Percentiles rank a stretch among this genome's conserved stretches.
These are phyloP conservation scores for Microsporum ferrugineum DNA, from an alignment of 2,329 filamentous ascomycete genomes.

Conservation along the genomic window DNA sequence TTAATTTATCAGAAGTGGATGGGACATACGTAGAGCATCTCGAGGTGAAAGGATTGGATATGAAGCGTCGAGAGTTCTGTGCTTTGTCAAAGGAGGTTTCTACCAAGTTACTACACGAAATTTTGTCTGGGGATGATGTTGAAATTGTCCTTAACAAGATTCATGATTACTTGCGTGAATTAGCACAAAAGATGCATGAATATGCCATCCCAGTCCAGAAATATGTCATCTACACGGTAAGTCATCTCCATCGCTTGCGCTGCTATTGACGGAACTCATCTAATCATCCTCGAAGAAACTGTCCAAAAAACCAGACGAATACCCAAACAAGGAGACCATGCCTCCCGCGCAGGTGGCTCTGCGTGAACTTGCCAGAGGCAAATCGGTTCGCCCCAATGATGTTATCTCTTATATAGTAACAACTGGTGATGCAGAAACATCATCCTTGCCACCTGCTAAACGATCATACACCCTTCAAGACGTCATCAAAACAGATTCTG, in stretches of 20 bases:
- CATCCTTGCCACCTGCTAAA: conserved; percentile 57
- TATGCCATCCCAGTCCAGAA: conserved; percentile 63
- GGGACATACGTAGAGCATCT: conserved; percentile 89
- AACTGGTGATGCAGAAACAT: conserved; percentile 50
- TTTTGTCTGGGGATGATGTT: conserved; percentile 84
- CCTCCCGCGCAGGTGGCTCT: conserved; percentile 93
- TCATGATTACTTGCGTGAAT: conserved; percentile 81
- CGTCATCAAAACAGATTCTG: conserved; percentile 63
- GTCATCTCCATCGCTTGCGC: conserved; percentile 12
- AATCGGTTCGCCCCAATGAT: conserved; percentile 80
- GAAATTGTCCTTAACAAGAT: conserved; percentile 81
- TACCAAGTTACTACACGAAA: conserved; percentile 77
- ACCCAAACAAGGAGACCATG: conserved; percentile 90
- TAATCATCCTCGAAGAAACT: conserved; percentile 51
- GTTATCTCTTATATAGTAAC: conserved; percentile 96
- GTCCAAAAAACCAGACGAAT: conserved; percentile 84
- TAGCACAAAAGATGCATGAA: conserved; percentile 77
- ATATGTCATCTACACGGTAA: conserved; percentile 85
- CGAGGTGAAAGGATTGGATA: conserved; percentile 96
- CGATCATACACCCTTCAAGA: conserved; percentile 81
- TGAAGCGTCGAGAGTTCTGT: conserved; percentile 96
- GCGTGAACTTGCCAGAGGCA: conserved; percentile 74
- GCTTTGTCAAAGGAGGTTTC: conserved; percentile 91
- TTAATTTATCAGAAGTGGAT: conserved; percentile 81
- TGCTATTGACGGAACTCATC: conserved; percentile 9